These are phyloP conservation scores for Clausena lansium DNA, from an alignment of 345 rosid species.

Conservation along the genomic window DNA sequence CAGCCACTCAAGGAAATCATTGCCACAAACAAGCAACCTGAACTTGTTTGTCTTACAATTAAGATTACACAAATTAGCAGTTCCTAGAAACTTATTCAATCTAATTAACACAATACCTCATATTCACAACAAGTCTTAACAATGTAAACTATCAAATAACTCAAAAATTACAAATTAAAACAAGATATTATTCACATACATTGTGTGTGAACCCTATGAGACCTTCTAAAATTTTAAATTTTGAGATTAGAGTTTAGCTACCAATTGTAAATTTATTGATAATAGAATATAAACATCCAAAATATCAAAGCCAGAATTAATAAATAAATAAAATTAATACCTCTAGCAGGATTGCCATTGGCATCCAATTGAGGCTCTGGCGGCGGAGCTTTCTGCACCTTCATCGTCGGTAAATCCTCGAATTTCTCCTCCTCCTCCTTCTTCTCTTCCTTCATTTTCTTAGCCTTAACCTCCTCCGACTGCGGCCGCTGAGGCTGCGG, in stretches of 20 bases:
- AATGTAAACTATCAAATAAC: neutral
- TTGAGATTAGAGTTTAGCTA: neutral
- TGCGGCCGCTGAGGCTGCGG: slow-evolving; percentile 11
- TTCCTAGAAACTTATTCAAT: neutral
- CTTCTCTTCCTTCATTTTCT: slow-evolving; percentile 39
- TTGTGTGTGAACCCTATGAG: neutral
- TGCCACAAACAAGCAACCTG: neutral
- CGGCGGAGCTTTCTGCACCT: neutral
- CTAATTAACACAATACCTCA: neutral
- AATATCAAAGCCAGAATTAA: neutral
- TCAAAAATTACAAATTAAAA: too few species aligned
- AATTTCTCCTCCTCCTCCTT: slow-evolving; percentile 18
- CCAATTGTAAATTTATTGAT: too few species aligned
- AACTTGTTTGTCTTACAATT: too few species aligned
- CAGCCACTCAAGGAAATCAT: neutral
- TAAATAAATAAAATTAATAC: neutral
- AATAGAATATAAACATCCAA: too few species aligned
- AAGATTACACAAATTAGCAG: neutral
- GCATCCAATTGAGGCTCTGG: neutral
- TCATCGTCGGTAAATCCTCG: neutral
- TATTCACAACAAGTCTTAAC: neutral
- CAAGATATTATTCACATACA: neutral
- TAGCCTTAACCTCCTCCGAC: slow-evolving; percentile 21
- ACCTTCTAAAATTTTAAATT: neutral
- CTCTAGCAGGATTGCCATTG: neutral